Evolutionary conservation across 805 yeast species (phyloP), one percentile per base, ranked within the genome.

Genomic region (Wickerhamomyces rabaulensis): DNA sequence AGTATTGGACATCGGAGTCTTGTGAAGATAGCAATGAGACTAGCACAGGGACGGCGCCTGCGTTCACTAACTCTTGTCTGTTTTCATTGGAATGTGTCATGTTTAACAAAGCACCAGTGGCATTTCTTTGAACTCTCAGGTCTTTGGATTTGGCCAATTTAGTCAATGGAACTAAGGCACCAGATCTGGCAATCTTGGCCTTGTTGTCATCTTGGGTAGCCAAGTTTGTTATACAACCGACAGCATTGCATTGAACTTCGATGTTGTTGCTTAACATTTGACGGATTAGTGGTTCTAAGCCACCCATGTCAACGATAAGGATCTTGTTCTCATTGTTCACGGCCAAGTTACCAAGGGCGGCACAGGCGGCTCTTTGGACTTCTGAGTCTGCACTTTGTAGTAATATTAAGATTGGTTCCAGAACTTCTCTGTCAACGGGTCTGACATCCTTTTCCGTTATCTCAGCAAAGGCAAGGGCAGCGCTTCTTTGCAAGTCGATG

Each of bases 171-270:
- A 89, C 84, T 50, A 94, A 75, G 1, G 99, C 99, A 17, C 99
- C 99, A 20, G 95, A 84, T 42, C 90, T 84, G 19, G 99, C 99
- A 59, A 94, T 94, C 65, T 89, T 90, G 44, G 94, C 83, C 67
- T 94, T 94, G 70, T 94, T 94, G 60, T 89, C 96, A 67, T 94
- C 99, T 68, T 88, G 96, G 7, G 99, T 94, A 8, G 99, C 99
- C 66, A 94, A 78, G 64, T 94, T 94, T 33, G 99, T 94, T 62
- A 94, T 91, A 66, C 99, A 94, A 16, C 99, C 99, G 47, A 94
- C 99, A 3, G 99, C 99, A 64, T 94, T 94, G 68, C 99, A 94
- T 69, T 94, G 99, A 36, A 94, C 98, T 67, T 94, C 99, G 48
- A 94, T 95, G 61, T 94, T 94, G 46, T 94, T 80, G 38, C 95